phyloP scores from a whole-genome alignment of 441 rosid genomes.

The Omphalea diandra region DNA sequence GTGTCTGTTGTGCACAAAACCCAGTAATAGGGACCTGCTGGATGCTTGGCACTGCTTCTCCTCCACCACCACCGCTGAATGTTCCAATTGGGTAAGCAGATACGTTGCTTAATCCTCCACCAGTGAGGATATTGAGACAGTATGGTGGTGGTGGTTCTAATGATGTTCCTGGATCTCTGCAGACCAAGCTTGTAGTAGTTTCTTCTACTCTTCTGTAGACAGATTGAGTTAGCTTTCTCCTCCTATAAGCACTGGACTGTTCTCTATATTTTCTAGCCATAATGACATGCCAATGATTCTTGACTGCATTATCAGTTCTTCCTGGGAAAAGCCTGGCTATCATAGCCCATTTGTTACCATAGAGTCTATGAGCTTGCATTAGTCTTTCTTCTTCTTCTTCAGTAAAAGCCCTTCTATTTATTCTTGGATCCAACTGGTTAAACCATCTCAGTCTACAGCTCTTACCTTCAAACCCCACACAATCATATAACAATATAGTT shows the following conservation, averaged over 20 bases:
- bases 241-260: slow-evolving; percentile 64
- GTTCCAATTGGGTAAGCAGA: slow-evolving; percentile 38
- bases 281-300: slow-evolving; percentile 90
- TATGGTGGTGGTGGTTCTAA: slow-evolving; percentile 18
- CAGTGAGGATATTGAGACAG: slow-evolving; percentile 21
- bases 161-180: slow-evolving; percentile 26
- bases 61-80: slow-evolving; percentile 28
- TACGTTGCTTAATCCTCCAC: slow-evolving; percentile 24
- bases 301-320: slow-evolving; percentile 84
- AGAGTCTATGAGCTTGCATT: slow-evolving; percentile 77
- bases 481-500: not conserved
- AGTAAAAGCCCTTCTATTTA: slow-evolving; percentile 68
- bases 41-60: slow-evolving; percentile 28
- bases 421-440: slow-evolving; percentile 85
- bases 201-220: slow-evolving; percentile 36
- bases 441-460: slow-evolving; percentile 90
- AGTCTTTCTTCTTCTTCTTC: slow-evolving; percentile 88
- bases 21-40: slow-evolving; percentile 24
- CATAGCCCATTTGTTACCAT: slow-evolving; percentile 95
- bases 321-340: slow-evolving; percentile 88
- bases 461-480: slow-evolving; percentile 48
- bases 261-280: slow-evolving; percentile 85
- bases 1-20: slow-evolving; percentile 32
- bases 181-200: slow-evolving; percentile 28
- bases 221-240: slow-evolving; percentile 54